phyloP scores from a whole-genome alignment of 2,329 filamentous ascomycete species.

The Biscogniauxia mediterranea region DNA sequence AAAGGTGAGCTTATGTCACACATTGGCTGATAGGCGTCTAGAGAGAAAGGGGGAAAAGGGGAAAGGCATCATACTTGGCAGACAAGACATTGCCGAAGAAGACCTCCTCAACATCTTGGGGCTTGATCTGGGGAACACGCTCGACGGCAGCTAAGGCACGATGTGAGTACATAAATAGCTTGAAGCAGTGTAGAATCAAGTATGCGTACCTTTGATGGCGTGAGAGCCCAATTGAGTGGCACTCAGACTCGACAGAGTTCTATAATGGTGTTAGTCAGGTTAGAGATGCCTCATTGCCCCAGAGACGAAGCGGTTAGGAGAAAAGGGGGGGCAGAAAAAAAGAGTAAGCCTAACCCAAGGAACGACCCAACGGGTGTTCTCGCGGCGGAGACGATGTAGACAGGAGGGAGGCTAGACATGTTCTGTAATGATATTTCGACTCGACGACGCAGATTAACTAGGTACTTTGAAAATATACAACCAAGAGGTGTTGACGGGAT shows the following conservation, averaged over 20 bases:
- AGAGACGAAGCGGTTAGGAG: conserved; percentile 2
- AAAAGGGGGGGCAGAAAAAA: conserved; percentile 4
- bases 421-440: conserved; percentile 32
- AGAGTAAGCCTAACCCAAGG: conserved; percentile 65
- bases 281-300: conserved; percentile 10
- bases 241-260: conserved; percentile 82
- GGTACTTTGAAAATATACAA: too few relatives aligned
- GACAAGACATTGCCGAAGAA: conserved; percentile 98
- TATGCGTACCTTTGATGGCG: conserved; percentile 81
- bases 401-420: conserved; percentile 79
- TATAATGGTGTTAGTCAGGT: conserved; percentile 38
- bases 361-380: conserved; percentile 93
- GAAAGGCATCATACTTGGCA: conserved; percentile 66
- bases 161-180: conserved; percentile 5
- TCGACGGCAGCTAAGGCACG: conserved; percentile 66
- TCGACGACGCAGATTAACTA: conserved; percentile 9
- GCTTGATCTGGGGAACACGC: conserved; percentile 81
- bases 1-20: conserved; percentile 4
- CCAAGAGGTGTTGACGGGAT: too few relatives aligned
- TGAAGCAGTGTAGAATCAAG: background rate
- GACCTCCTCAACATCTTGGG: conserved; percentile 89
- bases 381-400: conserved; percentile 93
- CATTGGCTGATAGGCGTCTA: background rate
- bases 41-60: conserved; percentile 13
- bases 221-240: conserved; percentile 85